These are phyloP conservation scores for Plasmodiophora brassicae DNA, from an alignment of 208 protist genomes.

Conservation along the genomic window DNA sequence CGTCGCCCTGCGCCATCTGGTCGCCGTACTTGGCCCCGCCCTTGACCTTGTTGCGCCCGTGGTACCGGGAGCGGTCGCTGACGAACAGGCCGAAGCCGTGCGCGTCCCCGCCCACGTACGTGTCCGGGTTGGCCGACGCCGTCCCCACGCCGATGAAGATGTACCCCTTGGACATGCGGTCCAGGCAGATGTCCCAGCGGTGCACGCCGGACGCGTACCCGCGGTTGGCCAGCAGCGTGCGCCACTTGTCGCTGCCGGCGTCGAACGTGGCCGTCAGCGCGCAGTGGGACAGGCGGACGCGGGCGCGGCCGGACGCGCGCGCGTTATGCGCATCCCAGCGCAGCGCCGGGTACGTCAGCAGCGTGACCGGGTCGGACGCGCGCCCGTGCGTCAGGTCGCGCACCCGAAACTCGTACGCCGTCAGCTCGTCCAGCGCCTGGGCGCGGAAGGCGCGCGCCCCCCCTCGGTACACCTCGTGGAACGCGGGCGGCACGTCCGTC, in stretches of 20 bases:
- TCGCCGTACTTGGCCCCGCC: conserved; percentile 2
- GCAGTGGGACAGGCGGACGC: not conserved
- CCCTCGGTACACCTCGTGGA: not conserved
- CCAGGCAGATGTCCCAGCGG: not conserved
- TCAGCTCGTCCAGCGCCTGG: not conserved
- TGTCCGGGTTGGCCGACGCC: conserved; percentile 8
- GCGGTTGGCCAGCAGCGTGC: not conserved
- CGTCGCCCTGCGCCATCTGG: not conserved
- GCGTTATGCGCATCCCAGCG: conserved; percentile 13
- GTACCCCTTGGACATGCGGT: not conserved
- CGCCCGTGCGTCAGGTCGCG: not conserved
- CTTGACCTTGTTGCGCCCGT: conserved; percentile 21
- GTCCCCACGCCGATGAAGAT: not conserved
- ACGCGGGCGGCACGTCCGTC: not conserved
- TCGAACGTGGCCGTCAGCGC: not conserved
- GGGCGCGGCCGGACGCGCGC: not conserved
- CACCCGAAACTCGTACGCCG: not conserved
- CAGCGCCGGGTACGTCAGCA: not conserved
- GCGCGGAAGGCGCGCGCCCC: not conserved
- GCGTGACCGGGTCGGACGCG: not conserved
- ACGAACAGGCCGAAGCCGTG: conserved; percentile 16
- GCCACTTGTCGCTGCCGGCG: conserved; percentile 11
- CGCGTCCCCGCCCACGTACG: not conserved
- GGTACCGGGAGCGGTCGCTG: not conserved
- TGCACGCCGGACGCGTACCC: not conserved